phyloP scores from a whole-genome alignment of 805 yeast species.

The Brettanomyces custersianus region DNA sequence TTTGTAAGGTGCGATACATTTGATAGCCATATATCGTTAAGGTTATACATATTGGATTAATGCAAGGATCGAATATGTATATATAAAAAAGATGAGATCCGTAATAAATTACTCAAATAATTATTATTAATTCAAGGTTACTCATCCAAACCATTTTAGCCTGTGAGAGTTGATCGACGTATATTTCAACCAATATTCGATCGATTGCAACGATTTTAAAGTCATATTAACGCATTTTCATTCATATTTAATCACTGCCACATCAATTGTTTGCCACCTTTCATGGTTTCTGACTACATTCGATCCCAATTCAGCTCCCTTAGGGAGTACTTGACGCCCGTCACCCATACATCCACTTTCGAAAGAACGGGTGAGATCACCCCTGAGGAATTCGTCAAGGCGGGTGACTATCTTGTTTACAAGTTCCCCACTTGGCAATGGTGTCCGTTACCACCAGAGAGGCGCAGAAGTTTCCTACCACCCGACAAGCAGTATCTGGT shows the following conservation, averaged over 20 bases:
- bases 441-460: constrained; percentile 52
- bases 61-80: too few species aligned
- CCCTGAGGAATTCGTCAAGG: constrained; percentile 89
- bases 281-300: constrained; percentile 26
- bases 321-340: constrained; percentile 90
- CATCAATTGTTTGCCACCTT: neutral
- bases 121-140: too few species aligned
- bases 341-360: constrained; percentile 80
- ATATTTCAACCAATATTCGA: too few species aligned
- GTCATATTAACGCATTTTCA: too few species aligned
- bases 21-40: too few species aligned
- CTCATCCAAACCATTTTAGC: too few species aligned
- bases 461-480: constrained; percentile 67
- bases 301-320: constrained; percentile 76
- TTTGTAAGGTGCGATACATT: too few species aligned
- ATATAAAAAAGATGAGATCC: too few species aligned
- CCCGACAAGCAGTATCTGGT: constrained; percentile 78
- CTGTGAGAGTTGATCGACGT: too few species aligned
- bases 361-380: constrained; percentile 83
- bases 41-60: too few species aligned
- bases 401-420: constrained; percentile 87
- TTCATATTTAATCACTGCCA: neutral
- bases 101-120: too few species aligned
- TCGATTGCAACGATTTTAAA: too few species aligned
- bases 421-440: constrained; percentile 98